Conservation (phyloP, 2,329 filamentous ascomycete species). For the Apiospora kogelbergensis region DNA sequence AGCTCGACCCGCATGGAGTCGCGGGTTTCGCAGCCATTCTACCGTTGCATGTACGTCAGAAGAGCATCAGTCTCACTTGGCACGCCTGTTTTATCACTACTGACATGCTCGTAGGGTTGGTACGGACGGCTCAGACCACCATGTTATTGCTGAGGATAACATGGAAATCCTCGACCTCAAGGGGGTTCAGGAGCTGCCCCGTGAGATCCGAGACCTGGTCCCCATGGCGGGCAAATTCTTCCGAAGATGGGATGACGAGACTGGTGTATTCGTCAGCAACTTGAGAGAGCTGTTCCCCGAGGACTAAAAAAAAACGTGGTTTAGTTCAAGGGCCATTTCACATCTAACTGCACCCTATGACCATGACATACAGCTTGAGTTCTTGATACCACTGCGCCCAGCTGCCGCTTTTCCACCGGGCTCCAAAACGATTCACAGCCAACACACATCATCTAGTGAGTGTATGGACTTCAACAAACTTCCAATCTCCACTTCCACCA, state of each 20-base stretch:
- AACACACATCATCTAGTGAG: background rate
- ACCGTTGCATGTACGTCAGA: constrained; percentile 75
- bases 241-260: constrained; percentile 73
- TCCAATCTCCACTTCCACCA: background rate
- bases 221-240: constrained; percentile 81
- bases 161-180: constrained; percentile 58
- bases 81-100: background rate
- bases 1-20: constrained; percentile 19
- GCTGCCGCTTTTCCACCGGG: background rate
- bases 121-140: constrained; percentile 65
- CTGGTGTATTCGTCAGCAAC: constrained; percentile 79
- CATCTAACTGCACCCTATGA: background rate
- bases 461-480: background rate
- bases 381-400: background rate
- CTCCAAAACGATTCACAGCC: background rate
- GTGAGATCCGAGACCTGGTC: constrained; percentile 52
- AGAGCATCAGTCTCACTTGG: background rate
- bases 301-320: constrained; percentile 53
- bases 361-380: background rate
- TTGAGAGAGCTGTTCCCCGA: constrained; percentile 79
- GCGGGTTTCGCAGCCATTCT: constrained; percentile 69
- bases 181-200: constrained; percentile 25
- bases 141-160: constrained; percentile 77
- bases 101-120: constrained; percentile 27
- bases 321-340: background rate